Evolutionary conservation across 2,329 filamentous ascomycete genomes (phyloP).

Genomic region (Talaromyces funiculosus): DNA sequence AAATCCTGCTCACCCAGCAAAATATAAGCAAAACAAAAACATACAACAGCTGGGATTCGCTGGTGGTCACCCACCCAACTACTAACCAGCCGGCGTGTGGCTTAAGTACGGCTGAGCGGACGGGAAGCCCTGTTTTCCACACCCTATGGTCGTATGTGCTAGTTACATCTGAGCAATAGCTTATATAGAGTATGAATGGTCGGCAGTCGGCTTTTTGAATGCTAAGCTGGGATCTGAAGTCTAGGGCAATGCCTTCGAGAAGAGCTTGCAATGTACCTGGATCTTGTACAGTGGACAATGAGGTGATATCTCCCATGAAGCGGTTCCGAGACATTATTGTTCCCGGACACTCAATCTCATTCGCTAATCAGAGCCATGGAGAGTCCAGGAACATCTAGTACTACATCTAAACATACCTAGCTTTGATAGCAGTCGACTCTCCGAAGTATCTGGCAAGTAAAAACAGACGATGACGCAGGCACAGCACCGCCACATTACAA

Average conservation of each 20-base stretch:
- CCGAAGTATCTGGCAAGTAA: background rate
- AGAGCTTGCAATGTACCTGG: too few relatives aligned
- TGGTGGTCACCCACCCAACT: background rate
- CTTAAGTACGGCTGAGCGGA: background rate
- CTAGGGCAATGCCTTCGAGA: too few relatives aligned
- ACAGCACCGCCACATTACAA: background rate
- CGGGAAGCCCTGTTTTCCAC: background rate
- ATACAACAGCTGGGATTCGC: background rate
- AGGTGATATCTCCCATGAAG: background rate
- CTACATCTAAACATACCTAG: background rate
- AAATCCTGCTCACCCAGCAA: background rate
- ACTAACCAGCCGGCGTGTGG: background rate
- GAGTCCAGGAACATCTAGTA: background rate
- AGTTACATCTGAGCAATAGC: background rate
- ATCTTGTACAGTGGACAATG: too few relatives aligned
- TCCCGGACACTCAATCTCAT: background rate
- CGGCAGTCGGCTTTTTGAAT: too few relatives aligned
- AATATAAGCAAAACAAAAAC: background rate
- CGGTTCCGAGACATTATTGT: background rate
- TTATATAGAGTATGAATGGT: background rate
- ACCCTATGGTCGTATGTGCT: background rate
- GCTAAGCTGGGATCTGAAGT: too few relatives aligned
- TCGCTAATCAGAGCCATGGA: background rate
- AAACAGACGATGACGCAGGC: background rate
- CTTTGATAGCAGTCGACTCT: background rate